Evolutionary conservation across 306 rosid species (phyloP).

Genomic region (Inga laurina): DNA sequence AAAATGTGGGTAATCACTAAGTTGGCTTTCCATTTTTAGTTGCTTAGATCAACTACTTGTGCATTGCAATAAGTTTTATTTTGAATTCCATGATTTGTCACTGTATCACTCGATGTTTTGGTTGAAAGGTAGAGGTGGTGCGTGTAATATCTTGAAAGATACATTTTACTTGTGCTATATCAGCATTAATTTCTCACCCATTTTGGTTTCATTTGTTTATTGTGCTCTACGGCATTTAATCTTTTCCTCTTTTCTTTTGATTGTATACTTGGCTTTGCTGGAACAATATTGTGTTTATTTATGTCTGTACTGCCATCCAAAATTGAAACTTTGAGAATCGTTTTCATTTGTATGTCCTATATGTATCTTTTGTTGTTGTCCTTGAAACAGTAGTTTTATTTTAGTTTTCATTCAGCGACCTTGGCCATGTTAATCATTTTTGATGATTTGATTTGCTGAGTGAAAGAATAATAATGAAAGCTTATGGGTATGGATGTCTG

Average conservation of each 20-base stretch:
- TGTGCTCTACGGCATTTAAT: not conserved
- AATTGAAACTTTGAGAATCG: not conserved
- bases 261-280: not conserved
- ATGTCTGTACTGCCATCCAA: constrained; percentile 4
- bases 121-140: constrained; percentile 30
- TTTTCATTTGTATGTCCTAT: not conserved
- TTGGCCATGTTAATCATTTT: not conserved
- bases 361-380: not conserved
- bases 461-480: constrained; percentile 38
- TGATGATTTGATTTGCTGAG: constrained; percentile 37
- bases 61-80: constrained; percentile 35
- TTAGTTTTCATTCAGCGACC: not conserved
- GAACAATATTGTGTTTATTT: not conserved
- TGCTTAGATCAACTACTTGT: constrained; percentile 39
- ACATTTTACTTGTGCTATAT: constrained; percentile 39
- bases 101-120: constrained; percentile 35
- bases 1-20: constrained; percentile 29
- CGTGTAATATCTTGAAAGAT: constrained; percentile 30
- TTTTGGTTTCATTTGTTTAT: constrained; percentile 6
- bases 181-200: constrained; percentile 31
- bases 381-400: not conserved
- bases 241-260: not conserved
- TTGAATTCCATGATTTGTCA: constrained; percentile 17
- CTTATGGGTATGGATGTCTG: constrained; percentile 16
- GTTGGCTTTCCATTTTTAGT: constrained; percentile 33